These are phyloP conservation scores for Leccinum variicolor DNA, from an alignment of 768 basidiomycete genomes.

Conservation along the genomic window DNA sequence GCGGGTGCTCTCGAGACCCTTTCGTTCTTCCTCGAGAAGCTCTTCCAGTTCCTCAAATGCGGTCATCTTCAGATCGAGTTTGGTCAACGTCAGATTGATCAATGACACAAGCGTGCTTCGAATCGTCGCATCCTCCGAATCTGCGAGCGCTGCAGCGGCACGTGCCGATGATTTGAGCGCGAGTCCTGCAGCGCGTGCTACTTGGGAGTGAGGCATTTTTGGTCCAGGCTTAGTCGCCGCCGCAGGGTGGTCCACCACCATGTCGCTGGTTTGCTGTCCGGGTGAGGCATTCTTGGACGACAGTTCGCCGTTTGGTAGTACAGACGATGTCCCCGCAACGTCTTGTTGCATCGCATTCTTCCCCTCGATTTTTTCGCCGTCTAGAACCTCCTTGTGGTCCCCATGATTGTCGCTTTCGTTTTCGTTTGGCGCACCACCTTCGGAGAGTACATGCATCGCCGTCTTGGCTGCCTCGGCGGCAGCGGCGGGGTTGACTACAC, in stretches of 20 bases:
- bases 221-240: slow-evolving; percentile 26
- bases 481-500: slow-evolving; percentile 85
- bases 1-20: slow-evolving; percentile 77
- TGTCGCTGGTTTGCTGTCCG: slow-evolving; percentile 32
- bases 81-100: slow-evolving; percentile 79
- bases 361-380: slow-evolving; percentile 39
- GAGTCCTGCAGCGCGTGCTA: slow-evolving; percentile 77
- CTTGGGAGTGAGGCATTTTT: slow-evolving; percentile 66
- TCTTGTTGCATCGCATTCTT: slow-evolving; percentile 38
- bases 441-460: slow-evolving; percentile 77
- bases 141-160: slow-evolving; percentile 76
- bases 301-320: slow-evolving; percentile 9
- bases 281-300: slow-evolving; percentile 16
- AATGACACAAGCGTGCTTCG: slow-evolving; percentile 74
- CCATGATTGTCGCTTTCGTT: slow-evolving; percentile 22
- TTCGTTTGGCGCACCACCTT: slow-evolving; percentile 47
- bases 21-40: slow-evolving; percentile 85
- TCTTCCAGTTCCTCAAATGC: slow-evolving; percentile 96
- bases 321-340: slow-evolving; percentile 10
- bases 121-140: slow-evolving; percentile 80
- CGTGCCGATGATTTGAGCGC: slow-evolving; percentile 89
- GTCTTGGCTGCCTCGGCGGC: slow-evolving; percentile 93
- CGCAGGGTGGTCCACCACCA: slow-evolving; percentile 45
- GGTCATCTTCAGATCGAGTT: slow-evolving; percentile 91
- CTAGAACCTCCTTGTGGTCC: slow-evolving; percentile 32